phyloP scores from a whole-genome alignment of 352 stramenopile species.

The Phytophthora multivora region DNA sequence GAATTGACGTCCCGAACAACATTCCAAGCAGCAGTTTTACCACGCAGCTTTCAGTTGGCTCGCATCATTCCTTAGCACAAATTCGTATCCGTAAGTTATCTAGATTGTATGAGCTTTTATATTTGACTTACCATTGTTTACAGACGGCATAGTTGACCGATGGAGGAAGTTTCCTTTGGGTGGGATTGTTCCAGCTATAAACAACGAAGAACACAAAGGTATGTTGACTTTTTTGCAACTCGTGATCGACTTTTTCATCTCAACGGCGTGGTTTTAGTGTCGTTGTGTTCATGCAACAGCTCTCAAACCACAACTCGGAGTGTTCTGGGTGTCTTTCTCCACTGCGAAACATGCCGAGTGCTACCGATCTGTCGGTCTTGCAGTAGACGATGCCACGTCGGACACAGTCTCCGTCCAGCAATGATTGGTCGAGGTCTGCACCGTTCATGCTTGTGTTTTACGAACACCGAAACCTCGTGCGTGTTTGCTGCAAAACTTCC shows the following conservation, averaged over 20 bases:
- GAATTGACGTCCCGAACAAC: constrained; percentile 24
- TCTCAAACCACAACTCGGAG: constrained; percentile 33
- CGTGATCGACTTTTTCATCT: not conserved
- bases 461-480: constrained; percentile 2
- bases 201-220: constrained; percentile 19
- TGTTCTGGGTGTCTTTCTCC: constrained; percentile 49
- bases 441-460: constrained; percentile 14
- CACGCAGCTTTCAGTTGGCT: constrained; percentile 64
- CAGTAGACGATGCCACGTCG: constrained; percentile 50
- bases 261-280: constrained; percentile 20
- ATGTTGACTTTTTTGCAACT: not conserved
- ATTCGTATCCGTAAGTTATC: constrained; percentile 44
- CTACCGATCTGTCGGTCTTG: constrained; percentile 60
- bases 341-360: constrained; percentile 48
- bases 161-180: constrained; percentile 69
- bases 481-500: constrained; percentile 11
- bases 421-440: constrained; percentile 15
- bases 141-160: constrained; percentile 55
- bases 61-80: constrained; percentile 61
- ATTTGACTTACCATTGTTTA: not conserved
- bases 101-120: not conserved
- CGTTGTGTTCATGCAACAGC: constrained; percentile 41
- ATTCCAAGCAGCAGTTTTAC: constrained; percentile 41
- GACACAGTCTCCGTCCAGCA: constrained; percentile 35
- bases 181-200: constrained; percentile 25